Base-by-base conservation (phyloP, 1,139 yeast species). In the Suhomyces wounanorum region DNA sequence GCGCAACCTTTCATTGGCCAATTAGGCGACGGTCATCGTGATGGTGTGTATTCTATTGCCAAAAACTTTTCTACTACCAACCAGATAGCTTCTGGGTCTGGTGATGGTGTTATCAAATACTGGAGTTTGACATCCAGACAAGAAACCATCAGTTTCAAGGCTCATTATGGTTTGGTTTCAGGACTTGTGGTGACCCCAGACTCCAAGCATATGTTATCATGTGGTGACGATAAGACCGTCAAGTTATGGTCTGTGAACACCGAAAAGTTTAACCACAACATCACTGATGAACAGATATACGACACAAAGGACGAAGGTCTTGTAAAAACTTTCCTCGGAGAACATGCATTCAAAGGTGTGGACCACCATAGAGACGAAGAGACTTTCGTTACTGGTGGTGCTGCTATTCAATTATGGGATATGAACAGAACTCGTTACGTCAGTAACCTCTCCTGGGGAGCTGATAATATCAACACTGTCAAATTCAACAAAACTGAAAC, bases 1-100 rank as follows among this genome's bases (percentile, higher is more conserved):
- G 99, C 99, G 0, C 92, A 92, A 65, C 99, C 99, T 6, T 94
- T 95, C 68, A 79, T 95, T 17, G 97, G 97, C 1, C 98, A 95
- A 66, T 73, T 95, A 36, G 99, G 99, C 2, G 82, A 84, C 58
- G 99, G 99, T 11, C 99, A 95, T 64, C 75, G 95, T 52, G 99
- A 95, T 66, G 98, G 98, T 48, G 90, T 95, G n/a, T 94, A 94
- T 68, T 77, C 85, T 30, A 81, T 95, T 47, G 96, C 97, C 11
- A 87, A 87, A 66, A 88, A 92, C 68, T 84, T 84, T 62, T 72
- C 80, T 47, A 75, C 82, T 39, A 78, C 92, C 48, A 87, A 83
- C 63, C 85, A 85, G 61, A 72, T 92, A 31, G 98, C 98, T 1
- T 84, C 95, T 17, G 97, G 97, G 7, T 85, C 95, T 7, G 99